Evolutionary conservation across 345 rosid genomes (phyloP), one percentile per base, ranked within the genome.

Genomic region (Citrus trifoliata): DNA sequence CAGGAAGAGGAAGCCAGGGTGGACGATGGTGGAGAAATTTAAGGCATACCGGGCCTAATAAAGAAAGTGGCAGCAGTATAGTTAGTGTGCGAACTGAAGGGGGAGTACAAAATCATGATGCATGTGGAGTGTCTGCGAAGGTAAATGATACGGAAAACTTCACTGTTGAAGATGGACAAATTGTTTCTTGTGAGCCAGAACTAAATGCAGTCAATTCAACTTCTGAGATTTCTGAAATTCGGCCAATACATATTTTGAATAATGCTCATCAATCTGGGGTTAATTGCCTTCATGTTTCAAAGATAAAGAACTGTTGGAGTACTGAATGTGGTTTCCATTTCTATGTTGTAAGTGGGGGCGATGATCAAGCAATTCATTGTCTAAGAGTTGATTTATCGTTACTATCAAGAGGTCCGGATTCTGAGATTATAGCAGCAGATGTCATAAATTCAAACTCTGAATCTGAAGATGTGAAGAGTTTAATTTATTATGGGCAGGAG

Each of bases 1-100:
- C 97, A 24, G 97, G 98, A 61, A 90, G 99, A 80, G 98, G 98
- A 86, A 96, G 97, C 83, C 98, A 91, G 81, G 97, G 98, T 81
- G 99, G 98, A 78, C 86, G 97, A 79, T 85, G 90, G 88, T 89
- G 97, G 97, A 86, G 89, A 84, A 82, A 88, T 5, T 80, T 88
- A 69, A 80, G 82, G 75, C 32, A 79, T 59, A 78, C 77, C 71
- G 62, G 66, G 42, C 76, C 77, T 28, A 86, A 81, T 64, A 83
- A 70, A 83, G 70, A 80, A 63, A 75, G 73, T 56, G 72, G 71
- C 32, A 76, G 67, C 76, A 55, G 74, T 74, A 73, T 74, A 33
- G 76, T 8, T 38, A 35, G 79, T n/a, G 30, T 10, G 51, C 75
- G 78, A 80, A 40, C 79, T 69, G 80, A 28, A 42, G 82, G 82